Evolutionary conservation across 805 yeast species (phyloP), one percentile per base, ranked within the genome.

Genomic region (Barnettozyma sucrosica): DNA sequence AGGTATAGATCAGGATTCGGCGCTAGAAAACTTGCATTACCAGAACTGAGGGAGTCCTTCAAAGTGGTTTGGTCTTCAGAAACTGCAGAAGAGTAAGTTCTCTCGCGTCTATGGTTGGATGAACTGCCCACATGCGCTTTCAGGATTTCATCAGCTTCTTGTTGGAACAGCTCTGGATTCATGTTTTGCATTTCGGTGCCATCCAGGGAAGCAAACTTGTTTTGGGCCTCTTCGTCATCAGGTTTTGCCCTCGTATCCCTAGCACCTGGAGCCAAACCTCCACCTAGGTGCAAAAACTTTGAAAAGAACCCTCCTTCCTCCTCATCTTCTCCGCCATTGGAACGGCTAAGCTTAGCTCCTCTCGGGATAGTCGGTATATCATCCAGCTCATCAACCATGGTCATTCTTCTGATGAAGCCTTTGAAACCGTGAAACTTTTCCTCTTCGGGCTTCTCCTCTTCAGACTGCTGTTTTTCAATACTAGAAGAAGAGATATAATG

Each of bases 101-200:
- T 39, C 16, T 21, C 38, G 13, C 18, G 32, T 4, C 25, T 13
- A 14, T 36, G 28, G 19, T 26, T 19, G 11, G 37, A 8, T 18
- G 37, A 34, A 18, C 36, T 13, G 16, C 33, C 42, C 3, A 46
- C 39, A 59, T 80, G 85, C 7, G 72, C 70, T 21, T 71, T 66
- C 7, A 82, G 75, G 48, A 82, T 67, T 26, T 74, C 73, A 45
- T 71, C 69, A 1, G 87, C 88, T 51, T 81, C 83, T 33, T 70
- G 67, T 24, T 70, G 69, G 28, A 76, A 63, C 28, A 67, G 64
- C 4, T 66, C 72, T 34, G 71, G 68, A 41, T 72, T 70, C 41
- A 79, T 51, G 21, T 65, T 67, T 16, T 65, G 66, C 69, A 76
- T 56, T 48, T 76, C 80, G 11, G 77, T 68, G n/a, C 67, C 66